Evolutionary conservation across 176 grass and related monocot species (phyloP), one percentile per base, ranked within the genome.

Genomic region (Triticum timopheevii): DNA sequence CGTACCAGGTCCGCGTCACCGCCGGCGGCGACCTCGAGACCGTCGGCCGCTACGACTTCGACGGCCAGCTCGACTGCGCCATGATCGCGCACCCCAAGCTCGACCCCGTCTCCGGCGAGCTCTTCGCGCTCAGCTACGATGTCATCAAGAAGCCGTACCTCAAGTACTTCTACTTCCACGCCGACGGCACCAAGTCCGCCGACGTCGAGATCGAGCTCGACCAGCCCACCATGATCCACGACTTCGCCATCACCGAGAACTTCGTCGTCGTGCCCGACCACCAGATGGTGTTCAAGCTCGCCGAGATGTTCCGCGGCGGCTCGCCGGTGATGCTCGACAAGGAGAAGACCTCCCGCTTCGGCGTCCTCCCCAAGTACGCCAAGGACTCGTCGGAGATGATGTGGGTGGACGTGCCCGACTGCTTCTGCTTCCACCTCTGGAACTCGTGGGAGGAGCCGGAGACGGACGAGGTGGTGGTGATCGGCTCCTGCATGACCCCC

Each of bases 371-470:
- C 44, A 98, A 95, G 77, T 86, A 92, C 86, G 91, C 96, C 34
- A 4, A 1, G 27, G 40, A 86, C 45, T 86, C 93, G 70, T 85
- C 86, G 16, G 91, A 92, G 84, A 92, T 98, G 69, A 58, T 19
- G 70, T 98, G 96, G 96, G 91, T 98, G 11, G 96, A 98, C 70
- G 96, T 95, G 24, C 93, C 93, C 6, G 96, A 94, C 56, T 98
- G 96, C 86, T 98, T 98, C 91, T 98, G 96, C 90, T 98, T 98
- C 90, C 96, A 98, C 87, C 87, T 98, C 28, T 98, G 96, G 96
- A 98, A 98, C 80, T 88, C 96, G 44, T 98, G 96, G 96, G 96
- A 98, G 78, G 96, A 98, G 13, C 42, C 61, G 1, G 86, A 50
- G 2, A 65, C 90, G 0, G 88, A 30, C 5, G 96, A 98, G 87